Evolutionary conservation across 441 rosid genomes (phyloP).

Genomic region (Pelargonium myrrhifolium): DNA sequence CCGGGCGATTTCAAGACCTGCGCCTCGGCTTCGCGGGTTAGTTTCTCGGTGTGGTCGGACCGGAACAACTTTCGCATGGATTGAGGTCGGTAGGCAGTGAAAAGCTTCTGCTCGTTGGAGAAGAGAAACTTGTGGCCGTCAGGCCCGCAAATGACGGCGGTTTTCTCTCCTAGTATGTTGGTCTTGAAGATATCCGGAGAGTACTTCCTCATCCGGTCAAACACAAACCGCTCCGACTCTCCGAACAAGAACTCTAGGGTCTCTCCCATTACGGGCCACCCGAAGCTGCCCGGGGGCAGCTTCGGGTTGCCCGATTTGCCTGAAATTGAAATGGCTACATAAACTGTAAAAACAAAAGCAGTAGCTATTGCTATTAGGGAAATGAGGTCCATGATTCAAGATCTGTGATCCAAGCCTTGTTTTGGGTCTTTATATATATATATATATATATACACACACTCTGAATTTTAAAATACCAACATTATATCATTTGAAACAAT

Average conservation of each 20-base stretch:
- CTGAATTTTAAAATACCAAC: too few species aligned
- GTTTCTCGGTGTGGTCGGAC: conserved; percentile 9
- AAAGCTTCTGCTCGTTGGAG: conserved; percentile 28
- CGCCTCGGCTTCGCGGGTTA: conserved; percentile 10
- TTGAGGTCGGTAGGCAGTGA: conserved; percentile 25
- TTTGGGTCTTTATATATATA: too few species aligned
- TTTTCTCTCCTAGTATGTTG: conserved; percentile 25
- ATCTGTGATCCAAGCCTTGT: too few species aligned
- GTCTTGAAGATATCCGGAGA: conserved; percentile 27
- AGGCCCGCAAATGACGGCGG: conserved; percentile 24
- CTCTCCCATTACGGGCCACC: conserved; percentile 33
- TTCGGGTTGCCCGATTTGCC: conserved; percentile 6
- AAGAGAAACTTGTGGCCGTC: conserved; percentile 29
- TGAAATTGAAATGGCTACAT: background rate
- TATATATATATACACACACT: too few species aligned
- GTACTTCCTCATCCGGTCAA: conserved; percentile 24
- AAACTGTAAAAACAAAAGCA: background rate
- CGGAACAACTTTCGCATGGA: conserved; percentile 31
- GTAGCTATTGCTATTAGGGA: background rate
- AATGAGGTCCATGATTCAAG: background rate
- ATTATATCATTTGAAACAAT: too few species aligned
- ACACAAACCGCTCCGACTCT: conserved; percentile 25
- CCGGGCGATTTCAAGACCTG: conserved; percentile 15
- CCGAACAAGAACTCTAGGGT: conserved; percentile 20
- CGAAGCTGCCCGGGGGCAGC: conserved; percentile 31